Conservation (phyloP, 176 grass and related monocot genomes). For the Oryza meridionalis region DNA sequence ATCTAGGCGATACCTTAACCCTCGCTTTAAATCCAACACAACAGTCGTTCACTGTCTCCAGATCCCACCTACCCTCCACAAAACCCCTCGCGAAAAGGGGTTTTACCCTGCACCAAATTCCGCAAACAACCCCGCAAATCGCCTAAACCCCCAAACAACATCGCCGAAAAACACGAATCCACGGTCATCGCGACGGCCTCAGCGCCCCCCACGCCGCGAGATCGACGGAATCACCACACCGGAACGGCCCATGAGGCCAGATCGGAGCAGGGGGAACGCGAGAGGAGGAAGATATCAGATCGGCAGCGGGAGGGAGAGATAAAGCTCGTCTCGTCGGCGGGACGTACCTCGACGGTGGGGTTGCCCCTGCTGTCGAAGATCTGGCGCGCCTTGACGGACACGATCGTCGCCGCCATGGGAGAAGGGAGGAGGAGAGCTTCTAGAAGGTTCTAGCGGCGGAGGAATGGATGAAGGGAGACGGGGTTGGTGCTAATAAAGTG, state of each 20-base stretch:
- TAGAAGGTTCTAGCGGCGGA: neutral
- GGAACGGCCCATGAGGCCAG: neutral
- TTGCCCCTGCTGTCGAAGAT: slow-evolving; percentile 65
- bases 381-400: slow-evolving; percentile 57
- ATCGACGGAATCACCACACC: neutral
- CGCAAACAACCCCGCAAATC: too few species aligned
- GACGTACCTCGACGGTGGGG: slow-evolving; percentile 55
- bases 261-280: neutral
- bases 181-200: neutral
- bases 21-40: neutral
- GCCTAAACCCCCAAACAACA: neutral
- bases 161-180: neutral
- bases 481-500: neutral
- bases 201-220: neutral
- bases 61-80: neutral
- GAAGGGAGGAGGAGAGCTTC: neutral
- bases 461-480: neutral
- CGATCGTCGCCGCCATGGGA: slow-evolving; percentile 53
- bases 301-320: neutral
- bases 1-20: neutral
- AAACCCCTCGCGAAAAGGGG: neutral
- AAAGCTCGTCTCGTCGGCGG: neutral
- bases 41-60: neutral
- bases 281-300: neutral
- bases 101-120: neutral